phyloP scores from a whole-genome alignment of 2,329 filamentous ascomycete genomes.

The Cytospora leucostoma region DNA sequence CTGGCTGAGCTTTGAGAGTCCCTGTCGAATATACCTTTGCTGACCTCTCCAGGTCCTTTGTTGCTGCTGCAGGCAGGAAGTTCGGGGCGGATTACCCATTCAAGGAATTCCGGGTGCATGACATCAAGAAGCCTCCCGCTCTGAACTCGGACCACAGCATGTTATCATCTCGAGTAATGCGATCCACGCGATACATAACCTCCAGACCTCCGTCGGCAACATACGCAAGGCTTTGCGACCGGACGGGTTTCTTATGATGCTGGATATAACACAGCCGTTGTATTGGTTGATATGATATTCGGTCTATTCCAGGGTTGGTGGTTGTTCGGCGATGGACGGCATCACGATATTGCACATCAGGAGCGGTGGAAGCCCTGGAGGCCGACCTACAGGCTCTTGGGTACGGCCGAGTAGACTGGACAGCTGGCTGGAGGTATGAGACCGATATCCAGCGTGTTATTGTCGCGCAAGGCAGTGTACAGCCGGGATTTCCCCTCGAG shows the following conservation, averaged over 20 bases:
- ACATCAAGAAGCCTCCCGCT: conserved; percentile 34
- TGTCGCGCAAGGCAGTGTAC: no score
- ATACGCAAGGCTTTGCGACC: conserved; percentile 34
- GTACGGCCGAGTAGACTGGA: conserved; percentile 37
- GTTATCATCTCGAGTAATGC: conserved; percentile 39
- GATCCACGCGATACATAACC: conserved; percentile 38
- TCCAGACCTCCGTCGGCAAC: conserved; percentile 30
- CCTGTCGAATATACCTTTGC: conserved; percentile 44
- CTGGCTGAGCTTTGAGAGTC: conserved; percentile 33
- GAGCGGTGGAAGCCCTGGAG: conserved; percentile 35
- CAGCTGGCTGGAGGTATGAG: conserved; percentile 34
- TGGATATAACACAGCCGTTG: conserved; percentile 39
- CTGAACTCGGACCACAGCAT: conserved; percentile 34
- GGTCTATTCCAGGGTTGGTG: conserved; percentile 44
- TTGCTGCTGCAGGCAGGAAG: conserved; percentile 34
- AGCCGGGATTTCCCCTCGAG: no score
- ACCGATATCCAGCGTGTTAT: conserved; percentile 34
- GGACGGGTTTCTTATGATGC: conserved; percentile 39
- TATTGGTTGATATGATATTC: conserved; percentile 40
- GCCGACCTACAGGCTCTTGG: conserved; percentile 32
- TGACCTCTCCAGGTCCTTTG: conserved; percentile 40
- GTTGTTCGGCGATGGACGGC: conserved; percentile 38
- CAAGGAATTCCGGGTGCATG: conserved; percentile 35
- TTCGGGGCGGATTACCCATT: conserved; percentile 32
- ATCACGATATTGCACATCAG: conserved; percentile 30